These are phyloP conservation scores for Spathaspora sp. DNA, from an alignment of 1,139 yeast species.

Conservation along the genomic window DNA sequence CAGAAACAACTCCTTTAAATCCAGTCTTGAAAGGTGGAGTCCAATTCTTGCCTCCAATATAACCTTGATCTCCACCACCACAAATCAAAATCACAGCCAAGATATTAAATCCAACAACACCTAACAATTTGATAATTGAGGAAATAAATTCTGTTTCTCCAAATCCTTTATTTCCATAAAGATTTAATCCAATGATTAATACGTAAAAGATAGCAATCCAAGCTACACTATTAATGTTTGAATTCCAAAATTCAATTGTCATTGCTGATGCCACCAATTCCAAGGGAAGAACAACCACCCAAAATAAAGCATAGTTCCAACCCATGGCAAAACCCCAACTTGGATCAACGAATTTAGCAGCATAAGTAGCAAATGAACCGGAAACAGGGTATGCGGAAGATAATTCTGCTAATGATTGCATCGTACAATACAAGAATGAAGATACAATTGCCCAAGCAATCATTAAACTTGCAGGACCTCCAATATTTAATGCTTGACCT, in stretches of 20 bases:
- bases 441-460: slow-evolving; percentile 46
- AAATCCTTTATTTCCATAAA: slow-evolving; percentile 62
- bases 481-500: slow-evolving; percentile 32
- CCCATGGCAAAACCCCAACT: slow-evolving; percentile 78
- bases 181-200: slow-evolving; percentile 52
- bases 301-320: slow-evolving; percentile 67
- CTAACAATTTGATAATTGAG: slow-evolving; percentile 59
- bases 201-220: slow-evolving; percentile 69
- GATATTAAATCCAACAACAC: slow-evolving; percentile 65
- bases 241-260: slow-evolving; percentile 66
- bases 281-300: slow-evolving; percentile 68
- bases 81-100: slow-evolving; percentile 66
- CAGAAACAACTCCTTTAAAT: slow-evolving; percentile 51
- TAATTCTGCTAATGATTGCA: slow-evolving; percentile 69
- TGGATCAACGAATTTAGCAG: slow-evolving; percentile 64
- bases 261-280: slow-evolving; percentile 73
- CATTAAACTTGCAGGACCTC: slow-evolving; percentile 40
- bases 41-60: slow-evolving; percentile 59
- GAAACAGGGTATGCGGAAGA: slow-evolving; percentile 66
- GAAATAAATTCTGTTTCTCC: slow-evolving; percentile 69
- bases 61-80: slow-evolving; percentile 64
- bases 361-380: slow-evolving; percentile 70
- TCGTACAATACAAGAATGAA: slow-evolving; percentile 56
- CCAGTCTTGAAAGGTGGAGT: slow-evolving; percentile 60
- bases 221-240: slow-evolving; percentile 55